These are phyloP conservation scores for Arctium minus DNA, from an alignment of 129 eudicot genomes.

Conservation along the genomic window DNA sequence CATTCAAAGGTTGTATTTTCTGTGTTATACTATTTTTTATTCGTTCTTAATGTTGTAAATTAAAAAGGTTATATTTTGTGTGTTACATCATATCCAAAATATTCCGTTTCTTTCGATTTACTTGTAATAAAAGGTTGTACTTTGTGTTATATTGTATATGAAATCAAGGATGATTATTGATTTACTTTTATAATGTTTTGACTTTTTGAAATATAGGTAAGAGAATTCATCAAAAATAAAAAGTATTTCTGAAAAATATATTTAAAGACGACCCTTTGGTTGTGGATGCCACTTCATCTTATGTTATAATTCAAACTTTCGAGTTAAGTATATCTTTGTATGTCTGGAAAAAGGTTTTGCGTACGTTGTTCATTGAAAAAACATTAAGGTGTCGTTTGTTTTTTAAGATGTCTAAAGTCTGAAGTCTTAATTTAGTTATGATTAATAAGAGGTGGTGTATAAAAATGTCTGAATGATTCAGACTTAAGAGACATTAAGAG, in stretches of 20 bases:
- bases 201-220: not conserved
- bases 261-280: not conserved
- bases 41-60: not conserved
- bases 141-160: too few species aligned
- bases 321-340: not conserved
- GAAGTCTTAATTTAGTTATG: too few species aligned
- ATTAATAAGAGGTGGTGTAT: too few species aligned
- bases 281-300: slow-evolving; percentile 7
- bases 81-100: not conserved
- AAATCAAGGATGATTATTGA: not conserved
- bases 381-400: too few species aligned
- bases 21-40: not conserved
- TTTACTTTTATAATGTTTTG: not conserved
- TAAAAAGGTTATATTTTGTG: not conserved
- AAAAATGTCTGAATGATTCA: too few species aligned
- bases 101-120: not conserved
- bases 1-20: not conserved
- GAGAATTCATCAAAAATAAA: not conserved
- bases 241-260: not conserved
- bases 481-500: too few species aligned
- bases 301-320: not conserved
- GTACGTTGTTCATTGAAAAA: not conserved
- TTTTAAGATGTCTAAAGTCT: too few species aligned
- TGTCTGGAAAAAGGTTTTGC: not conserved
- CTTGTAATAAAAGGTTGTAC: not conserved